Conservation (phyloP, 441 rosid genomes). For the Gossypium schwendimanii region DNA sequence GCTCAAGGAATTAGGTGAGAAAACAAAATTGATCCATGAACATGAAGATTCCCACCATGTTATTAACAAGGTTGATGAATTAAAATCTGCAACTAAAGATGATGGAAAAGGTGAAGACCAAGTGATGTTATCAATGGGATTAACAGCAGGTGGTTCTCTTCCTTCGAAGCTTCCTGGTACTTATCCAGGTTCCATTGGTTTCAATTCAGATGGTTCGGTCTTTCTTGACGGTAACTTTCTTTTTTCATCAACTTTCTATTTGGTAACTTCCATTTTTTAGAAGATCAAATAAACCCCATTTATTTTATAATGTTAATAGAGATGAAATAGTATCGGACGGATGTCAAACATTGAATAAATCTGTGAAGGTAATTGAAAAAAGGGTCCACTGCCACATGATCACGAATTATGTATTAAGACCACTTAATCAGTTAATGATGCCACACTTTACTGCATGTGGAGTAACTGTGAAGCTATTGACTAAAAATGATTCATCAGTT, state of each 20-base stretch:
- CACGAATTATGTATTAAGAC: neutral
- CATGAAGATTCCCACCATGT: neutral
- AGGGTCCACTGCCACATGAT: constrained; percentile 23
- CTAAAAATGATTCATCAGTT: neutral
- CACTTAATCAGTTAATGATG: neutral
- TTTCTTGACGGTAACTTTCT: constrained; percentile 66
- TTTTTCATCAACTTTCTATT: neutral
- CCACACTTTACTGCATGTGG: neutral
- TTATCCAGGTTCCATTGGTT: constrained; percentile 72
- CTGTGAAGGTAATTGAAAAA: neutral
- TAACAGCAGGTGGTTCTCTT: constrained; percentile 48
- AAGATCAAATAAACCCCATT: no score
- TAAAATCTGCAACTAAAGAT: constrained; percentile 30
- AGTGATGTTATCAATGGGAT: constrained; percentile 49
- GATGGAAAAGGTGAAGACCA: constrained; percentile 27
- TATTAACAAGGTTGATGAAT: constrained; percentile 30
- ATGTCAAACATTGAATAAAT: no score
- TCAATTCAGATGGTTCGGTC: constrained; percentile 79
- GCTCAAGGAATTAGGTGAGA: constrained; percentile 52
- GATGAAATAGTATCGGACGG: no score
- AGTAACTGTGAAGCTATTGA: neutral
- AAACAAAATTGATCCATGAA: constrained; percentile 45
- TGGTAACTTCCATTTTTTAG: neutral
- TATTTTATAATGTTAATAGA: no score
- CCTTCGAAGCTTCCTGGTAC: constrained; percentile 65